These are phyloP conservation scores for Vitis hybrid DNA, from an alignment of 177 flowering plant genomes.

Conservation along the genomic window DNA sequence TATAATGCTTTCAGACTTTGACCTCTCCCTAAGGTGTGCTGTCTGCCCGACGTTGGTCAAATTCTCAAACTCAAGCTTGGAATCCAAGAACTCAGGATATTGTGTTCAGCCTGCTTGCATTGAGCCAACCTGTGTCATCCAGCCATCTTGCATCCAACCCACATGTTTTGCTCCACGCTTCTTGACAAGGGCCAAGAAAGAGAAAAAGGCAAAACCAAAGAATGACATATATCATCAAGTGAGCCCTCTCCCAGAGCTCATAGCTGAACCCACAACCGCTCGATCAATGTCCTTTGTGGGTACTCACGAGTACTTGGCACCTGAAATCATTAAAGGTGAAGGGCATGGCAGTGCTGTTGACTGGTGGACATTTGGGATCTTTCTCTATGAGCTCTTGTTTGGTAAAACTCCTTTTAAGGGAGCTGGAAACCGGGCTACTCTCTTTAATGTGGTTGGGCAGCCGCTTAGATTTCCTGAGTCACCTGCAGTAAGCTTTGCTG, in stretches of 20 bases:
- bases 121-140: slow-evolving; percentile 59
- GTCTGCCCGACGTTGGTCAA: slow-evolving; percentile 71
- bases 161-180: slow-evolving; percentile 68
- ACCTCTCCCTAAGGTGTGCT: slow-evolving; percentile 74
- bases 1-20: slow-evolving; percentile 91
- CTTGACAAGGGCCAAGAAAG: slow-evolving; percentile 39
- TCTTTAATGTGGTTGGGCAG: slow-evolving; percentile 80
- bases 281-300: slow-evolving; percentile 90
- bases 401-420: slow-evolving; percentile 87
- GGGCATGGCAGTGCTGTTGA: slow-evolving; percentile 93
- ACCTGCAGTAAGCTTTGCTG: slow-evolving; percentile 74
- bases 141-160: slow-evolving; percentile 67
- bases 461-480: slow-evolving; percentile 73
- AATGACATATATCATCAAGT: slow-evolving; percentile 42
- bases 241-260: slow-evolving; percentile 65
- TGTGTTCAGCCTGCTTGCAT: slow-evolving; percentile 72
- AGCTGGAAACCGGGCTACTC: slow-evolving; percentile 66
- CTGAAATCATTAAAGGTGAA: slow-evolving; percentile 84
- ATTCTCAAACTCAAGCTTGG: slow-evolving; percentile 38
- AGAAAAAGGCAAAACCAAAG: slow-evolving; percentile 41
- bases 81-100: slow-evolving; percentile 50
- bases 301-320: slow-evolving; percentile 85
- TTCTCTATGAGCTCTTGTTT: slow-evolving; percentile 72
- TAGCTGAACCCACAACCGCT: slow-evolving; percentile 82
- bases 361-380: slow-evolving; percentile 91